Base-by-base conservation (phyloP, 2,329 filamentous ascomycete species). In the Clarireedia homoeocarpa region DNA sequence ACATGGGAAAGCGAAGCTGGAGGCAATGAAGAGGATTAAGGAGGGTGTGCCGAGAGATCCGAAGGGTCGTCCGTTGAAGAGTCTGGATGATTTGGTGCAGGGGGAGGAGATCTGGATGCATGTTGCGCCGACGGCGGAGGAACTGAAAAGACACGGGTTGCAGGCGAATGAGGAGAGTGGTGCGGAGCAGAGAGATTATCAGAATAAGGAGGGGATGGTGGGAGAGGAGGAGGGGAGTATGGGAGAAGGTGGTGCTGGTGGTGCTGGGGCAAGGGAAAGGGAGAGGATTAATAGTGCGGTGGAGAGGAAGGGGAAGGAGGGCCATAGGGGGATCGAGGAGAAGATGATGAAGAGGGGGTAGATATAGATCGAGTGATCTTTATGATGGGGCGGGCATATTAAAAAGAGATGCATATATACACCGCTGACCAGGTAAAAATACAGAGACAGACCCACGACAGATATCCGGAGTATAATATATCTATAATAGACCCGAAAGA, bases 31-130 rank as follows among this genome's bases (percentile, higher is more conserved):
- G 65, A 69, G 38, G 64, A 69, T 48, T 17, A 61, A 63, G 48
- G 62, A 65, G 51, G 60, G 9, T 12, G 30, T 71, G 36, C 66
- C 71, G 51, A 70, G 66, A 15, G 70, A 73, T 59, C 67, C 72
- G 53, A 70, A 70, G 3, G 72, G 72, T 4, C 74, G 72, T 14
- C 63, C 66, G 62, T 61, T 70, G 58, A 63, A 58, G 51, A 71
- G 71, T 23, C 60, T 74, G 38, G 59, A 68, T n/a, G 62, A 64
- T 38, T 63, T 67, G 15, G 58, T 59, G 40, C 55, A 61, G 1
- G 67, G 67, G 20, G 70, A 77, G 51, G 79, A 82, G 65, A 69
- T 81, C 15, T 81, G 78, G 78, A 75, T 80, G 70, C 78, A 81
- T 65, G 69, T 71, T 49, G 73, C 71, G 44, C 75, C 74, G 10